These are phyloP conservation scores for Botrytis aclada DNA, from an alignment of 2,329 filamentous ascomycete genomes.

Conservation along the genomic window DNA sequence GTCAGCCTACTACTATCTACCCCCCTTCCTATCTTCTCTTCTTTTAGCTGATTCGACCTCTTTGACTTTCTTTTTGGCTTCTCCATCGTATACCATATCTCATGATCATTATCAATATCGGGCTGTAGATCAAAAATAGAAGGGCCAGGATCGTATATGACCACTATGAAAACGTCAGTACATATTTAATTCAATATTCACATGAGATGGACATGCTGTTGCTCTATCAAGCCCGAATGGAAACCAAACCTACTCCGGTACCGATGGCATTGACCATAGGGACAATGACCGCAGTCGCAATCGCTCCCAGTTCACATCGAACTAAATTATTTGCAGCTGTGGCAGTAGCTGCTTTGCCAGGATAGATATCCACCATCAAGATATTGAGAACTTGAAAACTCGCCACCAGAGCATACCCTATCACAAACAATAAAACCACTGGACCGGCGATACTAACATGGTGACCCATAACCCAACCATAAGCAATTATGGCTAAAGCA, in stretches of 20 bases:
- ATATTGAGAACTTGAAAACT: conserved; percentile 51
- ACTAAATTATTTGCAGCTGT: conserved; percentile 56
- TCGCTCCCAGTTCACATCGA: conserved; percentile 54
- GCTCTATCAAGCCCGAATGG: neutral
- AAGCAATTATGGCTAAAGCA: conserved; percentile 46
- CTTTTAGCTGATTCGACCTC: neutral
- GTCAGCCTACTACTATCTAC: neutral
- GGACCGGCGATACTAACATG: conserved; percentile 46
- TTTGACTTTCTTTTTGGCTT: neutral
- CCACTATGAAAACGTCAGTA: conserved; percentile 36
- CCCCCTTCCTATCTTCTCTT: neutral
- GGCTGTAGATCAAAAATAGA: neutral
- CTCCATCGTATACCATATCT: neutral
- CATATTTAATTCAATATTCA: neutral
- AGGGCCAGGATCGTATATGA: conserved; percentile 45
- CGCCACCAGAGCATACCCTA: conserved; percentile 50
- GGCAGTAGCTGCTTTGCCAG: conserved; percentile 37
- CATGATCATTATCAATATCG: neutral
- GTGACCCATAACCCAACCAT: conserved; percentile 51
- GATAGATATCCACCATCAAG: conserved; percentile 54
- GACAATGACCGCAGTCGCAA: conserved; percentile 49
- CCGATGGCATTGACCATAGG: conserved; percentile 52
- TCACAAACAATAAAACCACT: conserved; percentile 46
- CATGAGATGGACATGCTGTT: neutral
- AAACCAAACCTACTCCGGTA: conserved; percentile 36